Base-by-base conservation (phyloP, 345 rosid species). In the Psidium friedrichsthalianum region DNA sequence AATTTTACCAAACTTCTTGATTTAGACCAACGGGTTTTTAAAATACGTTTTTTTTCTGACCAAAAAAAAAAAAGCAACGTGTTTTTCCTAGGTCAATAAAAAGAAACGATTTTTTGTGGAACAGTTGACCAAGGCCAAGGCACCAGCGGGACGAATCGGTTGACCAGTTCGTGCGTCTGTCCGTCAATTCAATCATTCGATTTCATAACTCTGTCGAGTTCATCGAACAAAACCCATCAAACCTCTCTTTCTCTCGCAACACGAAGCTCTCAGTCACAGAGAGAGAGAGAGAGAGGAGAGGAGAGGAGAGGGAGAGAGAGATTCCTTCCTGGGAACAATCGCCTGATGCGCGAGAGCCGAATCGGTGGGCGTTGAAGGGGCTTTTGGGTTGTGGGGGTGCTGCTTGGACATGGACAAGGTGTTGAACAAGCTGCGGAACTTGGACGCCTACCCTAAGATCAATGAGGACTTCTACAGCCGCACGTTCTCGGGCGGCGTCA, bases 401-500 rank as follows among this genome's bases (percentile, higher is more conserved):
- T 59, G 78, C 44, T 20, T 55, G 25, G 84, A 88, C 84, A 92
- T 93, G 93, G 91, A 91, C 29, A 88, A 87, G 74, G 82, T 91
- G 76, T 85, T 92, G 84, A 88, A 89, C 84, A 94, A 90, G 88
- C 91, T 96, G 82, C 89, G 91, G 90, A 93, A 88, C 84, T 88
- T 96, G 86, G 98, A 96, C 84, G 98, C 98, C 5, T 96, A 94
- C 90, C 98, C 98, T 27, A 96, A 96, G 87, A 88, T 96, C 89
- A 96, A 94, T 85, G 98, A 96, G 86, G 98, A 96, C 90, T 96
- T 94, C 88, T 96, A 91, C 92, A 94, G 91, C 87, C 95, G 98
- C 14, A 92, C 98, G 5, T 92, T 94, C 89, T 93, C 96, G 87
- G 98, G 98, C 80, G 98, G 98, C 89, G 88, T 96, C 49, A 91